Evolutionary conservation across 2,329 filamentous ascomycete species (phyloP), one percentile per base, ranked within the genome.

Genomic region (Stachybotrys elegans): DNA sequence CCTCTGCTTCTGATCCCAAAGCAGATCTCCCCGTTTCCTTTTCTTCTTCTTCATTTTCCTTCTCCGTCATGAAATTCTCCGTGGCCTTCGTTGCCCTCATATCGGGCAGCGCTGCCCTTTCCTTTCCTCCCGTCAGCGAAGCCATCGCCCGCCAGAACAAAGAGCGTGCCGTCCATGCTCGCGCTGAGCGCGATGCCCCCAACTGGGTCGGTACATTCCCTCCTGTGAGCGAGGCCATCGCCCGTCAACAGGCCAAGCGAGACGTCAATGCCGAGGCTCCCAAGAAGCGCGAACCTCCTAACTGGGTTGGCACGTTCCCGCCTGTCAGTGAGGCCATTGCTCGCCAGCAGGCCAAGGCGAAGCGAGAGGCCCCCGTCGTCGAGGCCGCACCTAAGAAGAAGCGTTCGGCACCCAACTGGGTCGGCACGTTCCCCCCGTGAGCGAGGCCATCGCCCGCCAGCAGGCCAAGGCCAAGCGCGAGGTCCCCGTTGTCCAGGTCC

Each of bases 181-280:
- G 70, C 34, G n/a, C 56, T 73, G 32, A 75, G 71, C 59, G 51
- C 44, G 38, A 56, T 62, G 44, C 54, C 61, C 4, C 66, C 76
- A 6, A 42, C 53, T 0, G 34, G 56, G 1, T 76, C 76, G 56
- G 55, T 57, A 4, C 20, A 47, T 1, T 56, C 60, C 7, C 66
- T 66, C 35, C 57, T 62, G 11, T 57, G 59, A 3, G 49, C 53
- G 8, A 51, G 61, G 35, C 71, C 70, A 3, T 22, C 62, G 0
- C 51, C 34, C 13, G 54, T 66, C 3, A 50, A 61, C 53, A 67
- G 62, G 63, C n/a, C n/a, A 42, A 48, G 8, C 60, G 62, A 6
- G 61, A 67, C 41, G 59, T 57, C 41, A 67, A 64, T 57, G 60
- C 57, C n/a, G 49, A 48, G 11, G 60, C 64, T 6, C 64, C 63